Base-by-base conservation (phyloP, 2,329 filamentous ascomycete species). In the Magnaporthiopsis poae region DNA sequence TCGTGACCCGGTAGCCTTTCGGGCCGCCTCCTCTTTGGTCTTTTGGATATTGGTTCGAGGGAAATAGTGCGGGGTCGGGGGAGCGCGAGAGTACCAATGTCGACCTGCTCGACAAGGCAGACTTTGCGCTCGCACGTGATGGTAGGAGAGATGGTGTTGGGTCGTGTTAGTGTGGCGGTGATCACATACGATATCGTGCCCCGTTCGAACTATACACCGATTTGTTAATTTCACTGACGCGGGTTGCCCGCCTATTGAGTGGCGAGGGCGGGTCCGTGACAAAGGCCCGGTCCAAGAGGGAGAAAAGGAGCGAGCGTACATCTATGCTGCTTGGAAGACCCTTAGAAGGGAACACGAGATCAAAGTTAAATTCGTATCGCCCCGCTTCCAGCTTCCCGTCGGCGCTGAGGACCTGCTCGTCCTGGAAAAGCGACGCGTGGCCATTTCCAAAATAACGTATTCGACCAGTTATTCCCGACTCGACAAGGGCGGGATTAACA, bases 111-210 rank as follows among this genome's bases (percentile, higher is more conserved):
- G 46, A 91, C 80, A 9, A 97, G 80, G 68, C 88, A 87, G 29
- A 99, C 83, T 73, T 92, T 93, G 68, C 88, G 85, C 71, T 96
- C 92, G 77, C 90, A 95, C 52, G 86, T 90, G 12, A 88, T 84
- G 2, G 89, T 92, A 1, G 94, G 89, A 18, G 89, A 85, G 69
- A 97, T 96, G 7, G 92, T 88, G 0, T 90, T 95, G 27, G 95
- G 94, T 67, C 92, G 87, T 27, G 94, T 98, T 67, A 98, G 77
- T 11, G 92, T 97, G 39, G 94, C 90, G 7, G 91, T 94, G 72
- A 98, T 85, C 80, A 94, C 87, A 78, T 98, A 99, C 27, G 90
- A 89, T 72, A 99, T 91, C 1, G 91, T 93, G 52, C 95, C 95
- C 74, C 94, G 88, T 78, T 98, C 95, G 76, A 99, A 99, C 92